These are phyloP conservation scores for Trichoderma aggressivum DNA, from an alignment of 2,329 filamentous ascomycete species.

Conservation along the genomic window DNA sequence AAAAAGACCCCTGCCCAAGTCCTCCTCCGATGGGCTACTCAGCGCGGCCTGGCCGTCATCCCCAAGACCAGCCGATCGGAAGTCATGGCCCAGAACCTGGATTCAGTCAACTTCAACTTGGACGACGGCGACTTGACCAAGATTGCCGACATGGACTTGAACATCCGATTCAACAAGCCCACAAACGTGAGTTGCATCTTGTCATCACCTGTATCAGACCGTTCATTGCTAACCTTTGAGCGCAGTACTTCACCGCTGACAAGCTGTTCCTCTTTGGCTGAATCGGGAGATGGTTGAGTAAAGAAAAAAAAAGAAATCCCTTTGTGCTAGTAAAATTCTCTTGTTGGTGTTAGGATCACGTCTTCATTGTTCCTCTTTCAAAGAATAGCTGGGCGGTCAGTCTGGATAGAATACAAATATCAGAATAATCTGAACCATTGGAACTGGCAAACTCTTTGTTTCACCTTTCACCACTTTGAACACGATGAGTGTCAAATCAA, in stretches of 20 bases:
- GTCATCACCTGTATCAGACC: neutral
- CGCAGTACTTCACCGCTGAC: slow-evolving; percentile 54
- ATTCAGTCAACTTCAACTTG: slow-evolving; percentile 64
- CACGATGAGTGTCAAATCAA: neutral
- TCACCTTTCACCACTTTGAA: neutral
- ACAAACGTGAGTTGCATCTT: slow-evolving; percentile 53
- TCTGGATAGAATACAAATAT: slow-evolving; percentile 2
- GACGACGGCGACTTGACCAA: slow-evolving; percentile 61
- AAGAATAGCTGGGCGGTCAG: neutral
- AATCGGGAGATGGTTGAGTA: slow-evolving; percentile 18
- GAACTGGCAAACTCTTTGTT: neutral
- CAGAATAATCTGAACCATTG: neutral
- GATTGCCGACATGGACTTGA: slow-evolving; percentile 62
- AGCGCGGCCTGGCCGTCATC: slow-evolving; percentile 76
- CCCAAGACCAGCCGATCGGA: slow-evolving; percentile 64
- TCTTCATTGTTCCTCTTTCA: neutral
- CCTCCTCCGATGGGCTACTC: slow-evolving; percentile 82
- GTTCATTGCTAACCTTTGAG: neutral
- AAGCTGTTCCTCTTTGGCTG: slow-evolving; percentile 58
- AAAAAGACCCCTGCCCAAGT: slow-evolving; percentile 75
- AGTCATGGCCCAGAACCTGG: slow-evolving; percentile 62
- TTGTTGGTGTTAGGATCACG: neutral
- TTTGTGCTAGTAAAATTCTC: neutral
- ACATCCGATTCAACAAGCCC: slow-evolving; percentile 75
- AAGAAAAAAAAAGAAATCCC: neutral